Conservation (phyloP, 2,329 filamentous ascomycete species). For the Talaromyces sp. region DNA sequence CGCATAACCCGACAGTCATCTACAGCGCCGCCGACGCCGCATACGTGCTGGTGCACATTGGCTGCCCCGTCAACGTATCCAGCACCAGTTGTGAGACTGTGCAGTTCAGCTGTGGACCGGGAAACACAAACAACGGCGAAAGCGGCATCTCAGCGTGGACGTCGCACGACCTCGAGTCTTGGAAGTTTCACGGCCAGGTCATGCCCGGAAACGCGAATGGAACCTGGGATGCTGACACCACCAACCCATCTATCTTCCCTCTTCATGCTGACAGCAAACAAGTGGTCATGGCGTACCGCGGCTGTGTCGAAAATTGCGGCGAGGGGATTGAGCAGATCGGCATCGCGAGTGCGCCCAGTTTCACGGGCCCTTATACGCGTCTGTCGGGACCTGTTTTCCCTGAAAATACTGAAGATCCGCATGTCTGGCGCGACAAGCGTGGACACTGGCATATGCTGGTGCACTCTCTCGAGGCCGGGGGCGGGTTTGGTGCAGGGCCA, state of each 20-base stretch:
- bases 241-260: constrained; percentile 11
- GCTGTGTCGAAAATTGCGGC: constrained; percentile 13
- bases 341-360: constrained; percentile 13
- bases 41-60: constrained; percentile 45
- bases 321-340: constrained; percentile 11
- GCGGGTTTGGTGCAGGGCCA: constrained; percentile 22
- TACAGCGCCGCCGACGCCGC: constrained; percentile 41
- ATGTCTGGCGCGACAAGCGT: constrained; percentile 32
- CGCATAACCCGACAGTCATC: constrained; percentile 44
- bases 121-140: constrained; percentile 12
- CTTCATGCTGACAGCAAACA: neutral
- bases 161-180: constrained; percentile 9
- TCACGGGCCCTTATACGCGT: constrained; percentile 13
- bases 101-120: constrained; percentile 12
- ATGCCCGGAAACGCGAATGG: constrained; percentile 5
- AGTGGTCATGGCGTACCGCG: constrained; percentile 13
- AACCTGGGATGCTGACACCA: constrained; percentile 13
- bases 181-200: constrained; percentile 10
- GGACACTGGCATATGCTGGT: constrained; percentile 31
- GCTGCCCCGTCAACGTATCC: constrained; percentile 27
- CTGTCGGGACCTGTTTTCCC: constrained; percentile 11
- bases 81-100: constrained; percentile 13
- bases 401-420: constrained; percentile 28
- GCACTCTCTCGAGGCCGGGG: constrained; percentile 27
- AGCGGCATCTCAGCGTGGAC: constrained; percentile 14